These are phyloP conservation scores for Paecilomyces variotii DNA, from an alignment of 2,329 filamentous ascomycete species.

Conservation along the genomic window DNA sequence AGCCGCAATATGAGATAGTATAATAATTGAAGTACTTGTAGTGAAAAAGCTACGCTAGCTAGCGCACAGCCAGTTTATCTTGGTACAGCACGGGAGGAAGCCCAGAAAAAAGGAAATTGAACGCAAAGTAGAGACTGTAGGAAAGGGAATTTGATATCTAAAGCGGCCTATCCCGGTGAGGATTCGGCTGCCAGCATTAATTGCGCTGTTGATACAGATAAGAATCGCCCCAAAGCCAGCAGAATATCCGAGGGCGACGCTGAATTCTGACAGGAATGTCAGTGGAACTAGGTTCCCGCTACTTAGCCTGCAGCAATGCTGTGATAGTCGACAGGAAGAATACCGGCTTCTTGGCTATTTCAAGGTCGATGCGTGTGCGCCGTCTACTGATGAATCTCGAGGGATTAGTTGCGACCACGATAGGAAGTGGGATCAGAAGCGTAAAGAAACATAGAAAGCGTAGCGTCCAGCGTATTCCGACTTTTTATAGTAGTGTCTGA, in stretches of 20 bases:
- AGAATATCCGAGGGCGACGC: slow-evolving; percentile 30
- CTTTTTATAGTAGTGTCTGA: slow-evolving; percentile 17
- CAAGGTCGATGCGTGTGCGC: neutral
- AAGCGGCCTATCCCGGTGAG: slow-evolving; percentile 25
- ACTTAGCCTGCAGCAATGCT: slow-evolving; percentile 24
- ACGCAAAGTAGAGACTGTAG: no score
- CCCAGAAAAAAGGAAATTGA: no score
- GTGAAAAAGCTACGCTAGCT: no score
- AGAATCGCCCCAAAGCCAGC: slow-evolving; percentile 29
- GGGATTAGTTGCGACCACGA: neutral
- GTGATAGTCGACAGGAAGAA: slow-evolving; percentile 23
- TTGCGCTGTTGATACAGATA: slow-evolving; percentile 33
- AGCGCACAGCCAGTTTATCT: no score
- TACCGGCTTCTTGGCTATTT: slow-evolving; percentile 10
- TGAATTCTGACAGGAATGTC: slow-evolving; percentile 33
- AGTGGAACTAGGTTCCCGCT: slow-evolving; percentile 33
- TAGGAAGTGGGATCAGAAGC: slow-evolving; percentile 9
- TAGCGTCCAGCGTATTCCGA: slow-evolving; percentile 32
- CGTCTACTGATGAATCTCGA: neutral
- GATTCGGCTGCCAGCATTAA: slow-evolving; percentile 32
- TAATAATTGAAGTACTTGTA: no score
- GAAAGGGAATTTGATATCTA: no score
- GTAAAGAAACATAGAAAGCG: slow-evolving; percentile 8
- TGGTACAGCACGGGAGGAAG: no score
- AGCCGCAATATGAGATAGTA: no score